Evolutionary conservation across 192 early-diverging fungal genomes (phyloP).

Genomic region (Coemansia furcata): DNA sequence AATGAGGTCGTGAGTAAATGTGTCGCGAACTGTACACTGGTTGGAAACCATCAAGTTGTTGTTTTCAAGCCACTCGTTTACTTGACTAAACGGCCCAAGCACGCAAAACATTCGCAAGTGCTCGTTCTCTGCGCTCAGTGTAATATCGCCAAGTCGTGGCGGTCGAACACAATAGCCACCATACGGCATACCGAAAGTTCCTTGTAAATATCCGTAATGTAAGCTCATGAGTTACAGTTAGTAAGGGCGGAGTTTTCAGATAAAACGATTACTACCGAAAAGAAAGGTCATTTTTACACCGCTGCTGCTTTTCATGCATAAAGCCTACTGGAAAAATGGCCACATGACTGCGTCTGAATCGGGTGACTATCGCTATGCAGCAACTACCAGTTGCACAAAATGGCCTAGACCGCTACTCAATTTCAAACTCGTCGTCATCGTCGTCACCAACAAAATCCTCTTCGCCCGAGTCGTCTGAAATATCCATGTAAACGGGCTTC

Average conservation of each 20-base stretch:
- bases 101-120: constrained; percentile 42
- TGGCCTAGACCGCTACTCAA: constrained; percentile 6
- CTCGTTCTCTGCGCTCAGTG: constrained; percentile 25
- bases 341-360: not conserved
- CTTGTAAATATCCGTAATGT: constrained; percentile 45
- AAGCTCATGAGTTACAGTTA: constrained; percentile 11
- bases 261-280: not conserved
- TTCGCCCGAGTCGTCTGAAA: constrained; percentile 36
- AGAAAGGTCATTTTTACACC: not conserved
- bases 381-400: not conserved
- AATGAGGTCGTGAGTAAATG: constrained; percentile 41
- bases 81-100: constrained; percentile 26
- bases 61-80: constrained; percentile 26
- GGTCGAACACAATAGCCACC: constrained; percentile 47
- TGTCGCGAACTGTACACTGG: constrained; percentile 20
- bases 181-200: constrained; percentile 51
- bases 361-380: not conserved
- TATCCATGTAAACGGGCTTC: constrained; percentile 33
- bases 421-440: constrained; percentile 20
- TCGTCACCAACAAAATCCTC: constrained; percentile 28
- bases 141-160: constrained; percentile 9
- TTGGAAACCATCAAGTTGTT: constrained; percentile 15
- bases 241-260: not conserved
- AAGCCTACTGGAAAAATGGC: not conserved
- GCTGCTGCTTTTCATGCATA: not conserved